Base-by-base conservation (phyloP, 2,329 filamentous ascomycete species). In the Ambrosiella xylebori region DNA sequence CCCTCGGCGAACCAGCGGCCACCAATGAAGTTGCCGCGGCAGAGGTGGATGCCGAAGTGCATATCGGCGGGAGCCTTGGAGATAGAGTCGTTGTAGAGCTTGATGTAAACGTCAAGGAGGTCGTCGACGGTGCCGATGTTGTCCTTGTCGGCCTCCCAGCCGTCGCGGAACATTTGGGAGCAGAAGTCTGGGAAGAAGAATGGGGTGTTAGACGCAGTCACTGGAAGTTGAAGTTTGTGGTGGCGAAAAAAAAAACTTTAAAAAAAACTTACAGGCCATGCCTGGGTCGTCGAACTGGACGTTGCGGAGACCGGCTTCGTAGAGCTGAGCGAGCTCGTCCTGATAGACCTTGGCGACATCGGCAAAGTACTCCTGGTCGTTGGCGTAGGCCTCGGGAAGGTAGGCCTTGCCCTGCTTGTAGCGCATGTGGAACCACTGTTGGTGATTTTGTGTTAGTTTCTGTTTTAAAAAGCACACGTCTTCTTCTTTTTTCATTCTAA, bases 81-180 rank as follows among this genome's bases (percentile, higher is more conserved):
- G 64, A 86, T 76, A 66, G 79, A 82, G 66, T 84, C 81, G 66
- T 88, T 88, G 74, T 88, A 86, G 64, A 85, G 78, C 67, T 79
- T 77, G 68, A 88, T 78, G 66, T 88, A 88, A 38, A 78, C 74
- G 63, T 84, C 79, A 55, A 88, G 76, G 62, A 86, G 76, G 61
- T 79, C 77, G 41, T 69, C 84, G 6, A 84, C 78, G 1, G 78
- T 78, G 67, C 81, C 79, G 57, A 77, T 77, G 66, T 89, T 88
- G 64, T 81, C 76, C 53, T 76, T 70, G 66, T 88, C 85, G 12
- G 77, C 76, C 57, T 78, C 77, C 79, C 83, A 88, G 13, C 84
- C 84, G 53, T 78, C 71, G 40, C 85, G 76, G 77, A 87, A 87
- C 66, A 82, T 80, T 59, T 84, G 74, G 17, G 80, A 84, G 70